These are phyloP conservation scores for Penicillium sp. DNA, from an alignment of 2,329 filamentous ascomycete species.

Conservation along the genomic window DNA sequence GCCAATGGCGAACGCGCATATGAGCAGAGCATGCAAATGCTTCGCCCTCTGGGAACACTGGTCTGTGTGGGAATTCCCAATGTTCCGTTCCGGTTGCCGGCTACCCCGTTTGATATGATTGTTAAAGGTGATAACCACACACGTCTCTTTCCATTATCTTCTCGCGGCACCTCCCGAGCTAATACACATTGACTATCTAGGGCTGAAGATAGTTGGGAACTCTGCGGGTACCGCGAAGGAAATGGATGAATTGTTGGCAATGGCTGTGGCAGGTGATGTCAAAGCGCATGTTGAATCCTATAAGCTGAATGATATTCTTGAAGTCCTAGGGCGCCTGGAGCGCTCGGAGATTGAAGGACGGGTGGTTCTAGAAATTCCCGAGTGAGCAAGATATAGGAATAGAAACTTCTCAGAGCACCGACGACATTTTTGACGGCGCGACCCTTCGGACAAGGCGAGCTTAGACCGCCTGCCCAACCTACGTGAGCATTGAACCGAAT, in stretches of 20 bases:
- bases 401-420: background rate
- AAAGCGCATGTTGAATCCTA: slow-evolving; percentile 36
- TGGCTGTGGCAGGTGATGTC: slow-evolving; percentile 43
- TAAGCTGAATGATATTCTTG: slow-evolving; percentile 32
- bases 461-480: too few species aligned
- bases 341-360: slow-evolving; percentile 38
- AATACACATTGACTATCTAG: slow-evolving; percentile 10
- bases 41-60: slow-evolving; percentile 46
- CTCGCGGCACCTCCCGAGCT: background rate
- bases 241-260: slow-evolving; percentile 45
- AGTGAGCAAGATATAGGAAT: slow-evolving; percentile 1
- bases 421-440: too few species aligned
- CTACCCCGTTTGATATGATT: slow-evolving; percentile 47
- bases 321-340: slow-evolving; percentile 34
- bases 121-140: slow-evolving; percentile 35
- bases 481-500: too few species aligned
- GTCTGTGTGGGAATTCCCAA: slow-evolving; percentile 48
- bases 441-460: too few species aligned
- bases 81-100: slow-evolving; percentile 42
- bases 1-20: slow-evolving; percentile 47
- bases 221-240: slow-evolving; percentile 45
- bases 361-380: slow-evolving; percentile 34
- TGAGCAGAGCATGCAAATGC: slow-evolving; percentile 41
- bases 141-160: background rate
- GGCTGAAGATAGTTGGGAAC: slow-evolving; percentile 45